Conservation (phyloP, 352 stramenopile species). For the Globisporangium recalcitrans region DNA sequence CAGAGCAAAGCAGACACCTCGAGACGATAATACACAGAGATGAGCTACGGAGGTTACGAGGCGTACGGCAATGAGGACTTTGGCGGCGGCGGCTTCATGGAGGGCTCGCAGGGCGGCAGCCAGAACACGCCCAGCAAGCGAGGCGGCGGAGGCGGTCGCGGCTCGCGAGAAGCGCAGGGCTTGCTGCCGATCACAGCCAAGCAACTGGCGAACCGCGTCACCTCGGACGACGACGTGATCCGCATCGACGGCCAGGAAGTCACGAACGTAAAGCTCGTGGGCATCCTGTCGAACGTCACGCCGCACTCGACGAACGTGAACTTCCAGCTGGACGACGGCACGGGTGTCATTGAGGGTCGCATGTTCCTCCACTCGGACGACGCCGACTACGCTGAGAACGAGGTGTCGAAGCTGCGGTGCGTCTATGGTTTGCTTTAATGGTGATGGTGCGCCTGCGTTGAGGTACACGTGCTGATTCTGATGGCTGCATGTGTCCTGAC, state of each 20-base stretch:
- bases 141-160: slow-evolving; percentile 26
- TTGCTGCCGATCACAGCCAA: slow-evolving; percentile 90
- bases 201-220: slow-evolving; percentile 62
- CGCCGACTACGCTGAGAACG: slow-evolving; percentile 57
- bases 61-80: slow-evolving; percentile 71
- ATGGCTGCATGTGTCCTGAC: not conserved
- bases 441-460: not conserved
- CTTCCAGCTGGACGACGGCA: slow-evolving; percentile 93
- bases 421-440: slow-evolving; percentile 5
- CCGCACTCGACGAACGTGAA: slow-evolving; percentile 88
- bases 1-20: not conserved
- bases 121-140: slow-evolving; percentile 54
- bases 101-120: slow-evolving; percentile 41
- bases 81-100: slow-evolving; percentile 69
- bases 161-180: slow-evolving; percentile 68
- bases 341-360: slow-evolving; percentile 88
- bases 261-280: slow-evolving; percentile 87
- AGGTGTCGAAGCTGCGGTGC: slow-evolving; percentile 47
- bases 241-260: slow-evolving; percentile 88
- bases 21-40: slow-evolving; percentile 12
- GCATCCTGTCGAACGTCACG: slow-evolving; percentile 69
- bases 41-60: slow-evolving; percentile 72
- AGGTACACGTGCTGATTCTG: not conserved
- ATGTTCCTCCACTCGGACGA: slow-evolving; percentile 89
- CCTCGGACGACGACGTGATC: slow-evolving; percentile 59